Base-by-base conservation (phyloP, 2,329 filamentous ascomycete species). In the Pseudogymnoascus verrucosus region DNA sequence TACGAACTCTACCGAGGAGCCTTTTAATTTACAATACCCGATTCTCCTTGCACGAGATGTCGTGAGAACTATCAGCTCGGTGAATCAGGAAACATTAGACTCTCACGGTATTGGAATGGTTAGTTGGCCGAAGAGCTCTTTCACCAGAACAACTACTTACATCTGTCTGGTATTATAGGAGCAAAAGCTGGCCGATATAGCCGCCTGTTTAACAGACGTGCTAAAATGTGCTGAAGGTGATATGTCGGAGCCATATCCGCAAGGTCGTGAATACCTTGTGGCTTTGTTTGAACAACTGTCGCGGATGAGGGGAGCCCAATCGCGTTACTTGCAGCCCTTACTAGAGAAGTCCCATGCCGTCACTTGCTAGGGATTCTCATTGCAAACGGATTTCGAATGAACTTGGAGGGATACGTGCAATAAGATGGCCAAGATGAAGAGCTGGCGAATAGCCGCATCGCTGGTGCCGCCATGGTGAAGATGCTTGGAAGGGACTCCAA, bases 131-230 rank as follows among this genome's bases (percentile, higher is more conserved):
- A 34, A 57, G 16, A 19, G n/a, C n/a, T 19, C 28, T 7, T 28
- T 8, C 26, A 57, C 4, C 16, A 57, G 19, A 54, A 34, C 16
- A 2, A 57, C 14, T 51, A 16, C 44, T 51, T 34, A 57, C 51
- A 34, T 57, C 26, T 57, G n/a, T 19, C 26, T 57, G 23, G 47
- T 2, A 16, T 31, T 31, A 19, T 31, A 57, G 51, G 51, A 57
- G 10, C 51, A 57, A 57, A 57, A 57, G 51, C 4, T 57, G 8
- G 51, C 51, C n/a, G 51, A 57, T 57, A 57, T 57, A 34, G 51
- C 51, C 12, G 51, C 51, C 26, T 57, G 51, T 57, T 34, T 57
- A 57, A 57, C 51, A 34, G 51, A 57, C 51, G 51, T 57, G 14
- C 51, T 57, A 4, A 57, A 57, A 57, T 57, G 51, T 34, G 51